phyloP scores from a whole-genome alignment of 345 rosid species.

The Hevea brasiliensis region DNA sequence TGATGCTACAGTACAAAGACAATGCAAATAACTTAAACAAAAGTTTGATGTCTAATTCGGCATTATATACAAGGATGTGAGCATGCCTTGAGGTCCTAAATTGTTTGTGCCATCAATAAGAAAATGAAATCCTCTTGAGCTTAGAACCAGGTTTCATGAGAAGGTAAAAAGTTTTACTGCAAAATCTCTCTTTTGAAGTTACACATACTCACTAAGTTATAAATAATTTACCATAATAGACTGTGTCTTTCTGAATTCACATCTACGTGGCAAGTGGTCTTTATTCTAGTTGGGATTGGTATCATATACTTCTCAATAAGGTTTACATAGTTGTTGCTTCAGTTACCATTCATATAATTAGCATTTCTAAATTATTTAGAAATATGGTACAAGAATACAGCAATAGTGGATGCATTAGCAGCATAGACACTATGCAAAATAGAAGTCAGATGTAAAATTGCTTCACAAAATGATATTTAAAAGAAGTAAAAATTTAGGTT shows the following conservation, averaged over 20 bases:
- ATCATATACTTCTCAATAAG: background rate
- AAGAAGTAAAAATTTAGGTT: background rate
- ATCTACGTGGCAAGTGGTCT: background rate
- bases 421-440: background rate
- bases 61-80: too few relatives aligned
- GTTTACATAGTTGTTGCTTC: background rate
- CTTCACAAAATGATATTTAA: background rate
- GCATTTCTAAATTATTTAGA: background rate
- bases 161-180: too few relatives aligned
- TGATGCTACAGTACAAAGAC: too few relatives aligned
- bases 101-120: too few relatives aligned
- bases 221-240: background rate
- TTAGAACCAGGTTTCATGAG: too few relatives aligned
- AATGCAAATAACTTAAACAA: too few relatives aligned
- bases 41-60: too few relatives aligned
- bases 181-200: background rate
- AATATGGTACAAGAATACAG: background rate
- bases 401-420: background rate
- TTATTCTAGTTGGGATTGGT: background rate
- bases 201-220: background rate
- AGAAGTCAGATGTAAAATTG: background rate
- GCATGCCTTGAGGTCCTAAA: too few relatives aligned
- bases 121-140: too few relatives aligned
- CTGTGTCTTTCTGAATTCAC: background rate
- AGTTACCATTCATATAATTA: too few relatives aligned